Evolutionary conservation across 192 early-diverging fungal species (phyloP).

Genomic region (Funneliformis mosseae): DNA sequence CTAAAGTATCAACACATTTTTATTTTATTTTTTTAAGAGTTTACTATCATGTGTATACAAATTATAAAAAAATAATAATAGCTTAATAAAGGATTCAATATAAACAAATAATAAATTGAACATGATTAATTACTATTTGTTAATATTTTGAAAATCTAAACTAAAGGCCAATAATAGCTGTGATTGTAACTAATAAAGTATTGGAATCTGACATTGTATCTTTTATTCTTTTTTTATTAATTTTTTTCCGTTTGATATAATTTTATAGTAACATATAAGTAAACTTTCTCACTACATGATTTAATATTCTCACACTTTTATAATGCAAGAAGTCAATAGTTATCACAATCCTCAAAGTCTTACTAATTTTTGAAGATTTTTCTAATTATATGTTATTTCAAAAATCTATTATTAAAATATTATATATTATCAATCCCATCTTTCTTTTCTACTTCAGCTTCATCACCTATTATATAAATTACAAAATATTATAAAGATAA

Average conservation of each 20-base stretch:
- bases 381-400: slow-evolving; percentile 52
- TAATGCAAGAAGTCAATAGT: slow-evolving; percentile 78
- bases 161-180: slow-evolving; percentile 85
- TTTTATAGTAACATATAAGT: background rate
- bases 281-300: background rate
- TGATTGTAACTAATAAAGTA: slow-evolving; percentile 78
- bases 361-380: slow-evolving; percentile 64
- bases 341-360: slow-evolving; percentile 71
- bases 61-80: slow-evolving; percentile 37
- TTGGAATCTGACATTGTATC: slow-evolving; percentile 90
- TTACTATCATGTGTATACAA: slow-evolving; percentile 81
- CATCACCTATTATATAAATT: slow-evolving; percentile 26
- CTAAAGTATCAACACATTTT: slow-evolving; percentile 80
- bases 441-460: slow-evolving; percentile 49
- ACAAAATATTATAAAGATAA: background rate
- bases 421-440: slow-evolving; percentile 47
- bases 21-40: slow-evolving; percentile 95
- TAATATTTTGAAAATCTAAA: slow-evolving; percentile 82
- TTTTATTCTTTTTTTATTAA: too few species aligned
- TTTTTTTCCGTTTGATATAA: slow-evolving; percentile 61
- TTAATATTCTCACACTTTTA: slow-evolving; percentile 65
- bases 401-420: background rate
- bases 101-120: slow-evolving; percentile 3
- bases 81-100: too few species aligned
- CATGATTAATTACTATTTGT: slow-evolving; percentile 49